Evolutionary conservation across 176 grass and related monocot genomes (phyloP).

Genomic region (Oryza australiensis): DNA sequence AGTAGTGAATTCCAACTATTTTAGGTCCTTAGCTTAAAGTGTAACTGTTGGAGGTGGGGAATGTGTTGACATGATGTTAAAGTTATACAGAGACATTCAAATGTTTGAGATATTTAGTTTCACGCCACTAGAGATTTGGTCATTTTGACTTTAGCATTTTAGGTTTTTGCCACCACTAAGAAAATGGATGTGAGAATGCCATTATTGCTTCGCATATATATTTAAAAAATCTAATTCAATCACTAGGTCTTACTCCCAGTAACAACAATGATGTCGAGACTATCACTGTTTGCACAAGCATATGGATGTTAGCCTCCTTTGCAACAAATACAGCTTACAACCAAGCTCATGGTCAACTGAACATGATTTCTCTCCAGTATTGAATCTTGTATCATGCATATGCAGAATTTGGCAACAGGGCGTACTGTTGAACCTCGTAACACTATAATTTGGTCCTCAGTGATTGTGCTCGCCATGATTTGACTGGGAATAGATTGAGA

Average conservation of each 20-base stretch:
- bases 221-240: background rate
- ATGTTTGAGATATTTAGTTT: no score
- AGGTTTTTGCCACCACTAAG: background rate
- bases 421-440: background rate
- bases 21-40: no score
- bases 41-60: no score
- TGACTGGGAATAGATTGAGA: background rate
- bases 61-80: no score
- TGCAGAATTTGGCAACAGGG: background rate
- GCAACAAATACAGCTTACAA: background rate
- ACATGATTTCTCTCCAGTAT: background rate
- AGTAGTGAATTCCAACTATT: background rate
- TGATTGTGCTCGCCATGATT: background rate
- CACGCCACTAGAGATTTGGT: no score
- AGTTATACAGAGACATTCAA: no score
- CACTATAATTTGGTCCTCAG: background rate
- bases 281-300: background rate
- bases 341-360: background rate
- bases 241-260: background rate
- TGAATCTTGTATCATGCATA: background rate
- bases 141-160: no score
- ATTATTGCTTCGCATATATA: background rate
- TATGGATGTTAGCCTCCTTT: background rate
- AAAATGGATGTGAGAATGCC: background rate
- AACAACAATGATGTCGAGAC: background rate